Conservation (phyloP, 2,329 filamentous ascomycete species). For the Phyllosticta paracitricarpa region DNA sequence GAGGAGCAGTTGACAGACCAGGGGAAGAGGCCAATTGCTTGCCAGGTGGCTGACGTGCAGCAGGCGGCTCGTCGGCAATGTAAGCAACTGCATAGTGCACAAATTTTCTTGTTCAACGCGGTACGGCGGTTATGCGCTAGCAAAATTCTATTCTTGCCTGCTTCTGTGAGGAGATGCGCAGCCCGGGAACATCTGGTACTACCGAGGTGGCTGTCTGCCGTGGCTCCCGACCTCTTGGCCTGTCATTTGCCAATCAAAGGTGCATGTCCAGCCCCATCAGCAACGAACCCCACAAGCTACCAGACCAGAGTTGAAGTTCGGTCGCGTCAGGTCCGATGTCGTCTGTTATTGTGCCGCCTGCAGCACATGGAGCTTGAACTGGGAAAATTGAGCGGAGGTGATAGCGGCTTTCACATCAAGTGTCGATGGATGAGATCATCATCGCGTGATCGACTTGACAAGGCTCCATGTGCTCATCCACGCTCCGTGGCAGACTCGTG, state of each 20-base stretch:
- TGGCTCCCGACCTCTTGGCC: conserved; percentile 5
- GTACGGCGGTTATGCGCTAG: conserved; percentile 1
- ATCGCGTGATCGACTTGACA: not conserved
- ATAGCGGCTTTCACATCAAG: not conserved
- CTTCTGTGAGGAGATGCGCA: not conserved
- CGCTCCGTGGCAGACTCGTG: not conserved
- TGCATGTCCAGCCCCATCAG: too few relatives aligned
- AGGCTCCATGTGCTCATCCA: not conserved
- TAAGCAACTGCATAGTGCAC: not conserved
- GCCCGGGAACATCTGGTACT: not conserved
- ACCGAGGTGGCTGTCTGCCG: not conserved
- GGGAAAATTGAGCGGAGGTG: not conserved
- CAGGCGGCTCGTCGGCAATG: conserved; percentile 6
- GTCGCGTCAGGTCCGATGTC: not conserved
- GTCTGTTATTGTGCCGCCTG: not conserved
- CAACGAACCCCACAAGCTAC: not conserved
- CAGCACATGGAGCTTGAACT: conserved; percentile 1
- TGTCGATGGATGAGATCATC: not conserved
- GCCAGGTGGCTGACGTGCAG: not conserved
- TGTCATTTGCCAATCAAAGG: not conserved
- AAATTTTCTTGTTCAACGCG: conserved; percentile 10
- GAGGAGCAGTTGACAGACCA: not conserved
- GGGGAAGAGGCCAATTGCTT: not conserved
- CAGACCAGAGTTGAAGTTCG: not conserved
- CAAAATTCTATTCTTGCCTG: conserved; percentile 8